Conservation (phyloP, 2,329 filamentous ascomycete genomes). For the Alternaria gaisen region DNA sequence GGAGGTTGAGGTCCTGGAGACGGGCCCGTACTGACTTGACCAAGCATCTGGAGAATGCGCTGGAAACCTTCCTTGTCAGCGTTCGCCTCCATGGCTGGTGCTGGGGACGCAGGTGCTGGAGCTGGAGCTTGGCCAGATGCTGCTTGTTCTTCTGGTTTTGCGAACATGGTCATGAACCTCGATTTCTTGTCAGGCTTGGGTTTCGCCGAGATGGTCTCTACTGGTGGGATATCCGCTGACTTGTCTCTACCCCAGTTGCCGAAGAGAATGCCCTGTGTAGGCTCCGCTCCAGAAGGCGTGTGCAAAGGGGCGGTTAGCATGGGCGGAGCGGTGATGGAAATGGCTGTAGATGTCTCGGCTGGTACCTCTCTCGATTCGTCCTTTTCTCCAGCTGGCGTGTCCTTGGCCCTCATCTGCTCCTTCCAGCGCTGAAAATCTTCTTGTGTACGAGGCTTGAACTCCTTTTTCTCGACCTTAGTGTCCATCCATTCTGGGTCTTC, state of each 20-base stretch:
- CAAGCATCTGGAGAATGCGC: conserved; percentile 81
- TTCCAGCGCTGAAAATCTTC: conserved; percentile 97
- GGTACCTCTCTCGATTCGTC: conserved; percentile 49
- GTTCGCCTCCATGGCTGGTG: conserved; percentile 53
- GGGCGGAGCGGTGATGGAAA: conserved; percentile 30
- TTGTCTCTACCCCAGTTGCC: conserved; percentile 64
- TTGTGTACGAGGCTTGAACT: conserved; percentile 76
- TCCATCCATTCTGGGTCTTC: conserved; percentile 92
- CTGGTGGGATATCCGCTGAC: conserved; percentile 46
- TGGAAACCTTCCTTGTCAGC: conserved; percentile 89
- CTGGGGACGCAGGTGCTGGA: conserved; percentile 34
- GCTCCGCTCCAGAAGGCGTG: conserved; percentile 70
- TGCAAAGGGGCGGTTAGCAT: conserved; percentile 57
- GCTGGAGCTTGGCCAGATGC: conserved; percentile 23
- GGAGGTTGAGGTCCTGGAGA: conserved; percentile 29
- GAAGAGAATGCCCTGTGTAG: conserved; percentile 81
- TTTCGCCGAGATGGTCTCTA: conserved; percentile 47
- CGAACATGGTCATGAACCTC: conserved; percentile 80
- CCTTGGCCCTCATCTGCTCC: conserved; percentile 82
- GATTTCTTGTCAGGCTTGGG: conserved; percentile 75
- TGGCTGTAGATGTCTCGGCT: conserved; percentile 30
- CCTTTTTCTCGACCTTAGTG: conserved; percentile 69
- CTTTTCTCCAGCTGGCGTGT: conserved; percentile 56
- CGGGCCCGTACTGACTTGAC: conserved; percentile 53
- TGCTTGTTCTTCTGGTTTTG: conserved; percentile 51